A percentile compares a stretch with the other conserved stretches of the same genome.
phyloP scores from a whole-genome alignment of 75 land plant genomes.

The Pinus tabuliformis region DNA sequence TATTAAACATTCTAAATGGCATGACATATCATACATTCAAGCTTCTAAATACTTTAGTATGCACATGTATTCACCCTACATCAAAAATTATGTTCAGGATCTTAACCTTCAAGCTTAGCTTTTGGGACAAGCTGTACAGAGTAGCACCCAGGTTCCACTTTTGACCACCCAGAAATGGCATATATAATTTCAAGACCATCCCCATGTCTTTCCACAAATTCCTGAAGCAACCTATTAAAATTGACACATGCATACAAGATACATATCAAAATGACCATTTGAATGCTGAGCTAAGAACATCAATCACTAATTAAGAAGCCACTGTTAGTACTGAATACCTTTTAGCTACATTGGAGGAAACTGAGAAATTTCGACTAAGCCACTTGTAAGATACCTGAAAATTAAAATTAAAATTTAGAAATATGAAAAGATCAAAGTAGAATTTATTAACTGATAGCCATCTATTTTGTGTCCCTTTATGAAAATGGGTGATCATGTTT shows the following conservation, averaged over 20 bases:
- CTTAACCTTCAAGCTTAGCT: conserved; percentile 63
- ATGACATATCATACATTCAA: not conserved
- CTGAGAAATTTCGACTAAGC: conserved; percentile 79
- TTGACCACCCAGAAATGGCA: conserved; percentile 77
- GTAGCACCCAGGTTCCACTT: conserved; percentile 48
- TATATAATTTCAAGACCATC: conserved; percentile 64
- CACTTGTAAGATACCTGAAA: conserved; percentile 91
- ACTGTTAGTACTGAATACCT: conserved; percentile 29
- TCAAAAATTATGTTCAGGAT: not conserved
- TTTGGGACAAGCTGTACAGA: conserved; percentile 60
- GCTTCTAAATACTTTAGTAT: not conserved
- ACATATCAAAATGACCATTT: not conserved
- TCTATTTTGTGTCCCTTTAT: not conserved
- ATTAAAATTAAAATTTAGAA: not conserved
- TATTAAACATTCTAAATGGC: not conserved
- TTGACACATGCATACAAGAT: conserved; percentile 1
- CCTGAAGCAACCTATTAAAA: conserved; percentile 63
- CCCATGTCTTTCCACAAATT: conserved; percentile 64
- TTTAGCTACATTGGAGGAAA: conserved; percentile 82
- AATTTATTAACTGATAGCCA: not conserved
- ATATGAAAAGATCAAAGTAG: conserved; percentile 2
- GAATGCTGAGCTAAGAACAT: not conserved
- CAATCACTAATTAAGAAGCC: conserved; percentile 1
- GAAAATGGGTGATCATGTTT: not conserved
- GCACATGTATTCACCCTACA: not conserved